These are phyloP conservation scores for Starmerella scarabaei DNA, from an alignment of 805 yeast genomes.

Conservation along the genomic window DNA sequence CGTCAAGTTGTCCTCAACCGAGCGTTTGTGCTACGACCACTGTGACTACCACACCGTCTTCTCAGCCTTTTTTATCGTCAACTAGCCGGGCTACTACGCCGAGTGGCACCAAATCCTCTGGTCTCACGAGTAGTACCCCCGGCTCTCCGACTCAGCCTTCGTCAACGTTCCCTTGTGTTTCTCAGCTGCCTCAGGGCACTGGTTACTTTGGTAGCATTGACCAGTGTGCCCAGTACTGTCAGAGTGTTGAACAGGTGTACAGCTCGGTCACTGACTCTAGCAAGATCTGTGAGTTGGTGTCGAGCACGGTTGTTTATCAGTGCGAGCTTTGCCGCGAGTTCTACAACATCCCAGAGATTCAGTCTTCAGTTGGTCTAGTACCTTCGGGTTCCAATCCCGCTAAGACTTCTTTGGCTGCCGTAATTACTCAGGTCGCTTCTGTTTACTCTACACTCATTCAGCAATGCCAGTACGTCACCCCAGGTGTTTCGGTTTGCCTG, in stretches of 20 bases:
- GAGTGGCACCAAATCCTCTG: conserved; percentile 26
- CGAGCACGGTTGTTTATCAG: conserved; percentile 7
- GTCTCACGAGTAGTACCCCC: conserved; percentile 29
- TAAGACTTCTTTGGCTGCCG: conserved; percentile 2
- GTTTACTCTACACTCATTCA: conserved; percentile 6
- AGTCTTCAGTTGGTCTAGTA: conserved; percentile 1
- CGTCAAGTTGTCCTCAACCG: conserved; percentile 6
- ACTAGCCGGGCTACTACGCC: conserved; percentile 27
- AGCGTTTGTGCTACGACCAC: conserved; percentile 9
- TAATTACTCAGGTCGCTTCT: conserved; percentile 6
- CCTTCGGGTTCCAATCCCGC: conserved; percentile 10
- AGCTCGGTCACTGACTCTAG: not conserved
- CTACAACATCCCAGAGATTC: conserved; percentile 7
- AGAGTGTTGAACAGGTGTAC: conserved; percentile 8
- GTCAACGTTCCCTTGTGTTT: conserved; percentile 12
- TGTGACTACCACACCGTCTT: conserved; percentile 12
- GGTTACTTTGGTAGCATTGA: conserved; percentile 7
- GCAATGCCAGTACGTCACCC: conserved; percentile 8
- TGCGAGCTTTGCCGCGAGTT: conserved; percentile 16
- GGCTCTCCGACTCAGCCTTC: conserved; percentile 19
- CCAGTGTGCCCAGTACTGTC: conserved; percentile 11
- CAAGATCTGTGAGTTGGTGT: conserved; percentile 5
- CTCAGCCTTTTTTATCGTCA: conserved; percentile 28
- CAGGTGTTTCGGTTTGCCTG: conserved; percentile 9
- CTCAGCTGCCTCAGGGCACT: conserved; percentile 10